Percentiles rank a stretch among this genome's conserved stretches.
Evolutionary conservation across 1,284 basidiomycete species (phyloP).

Genomic region (Apiotrichum sp.): DNA sequence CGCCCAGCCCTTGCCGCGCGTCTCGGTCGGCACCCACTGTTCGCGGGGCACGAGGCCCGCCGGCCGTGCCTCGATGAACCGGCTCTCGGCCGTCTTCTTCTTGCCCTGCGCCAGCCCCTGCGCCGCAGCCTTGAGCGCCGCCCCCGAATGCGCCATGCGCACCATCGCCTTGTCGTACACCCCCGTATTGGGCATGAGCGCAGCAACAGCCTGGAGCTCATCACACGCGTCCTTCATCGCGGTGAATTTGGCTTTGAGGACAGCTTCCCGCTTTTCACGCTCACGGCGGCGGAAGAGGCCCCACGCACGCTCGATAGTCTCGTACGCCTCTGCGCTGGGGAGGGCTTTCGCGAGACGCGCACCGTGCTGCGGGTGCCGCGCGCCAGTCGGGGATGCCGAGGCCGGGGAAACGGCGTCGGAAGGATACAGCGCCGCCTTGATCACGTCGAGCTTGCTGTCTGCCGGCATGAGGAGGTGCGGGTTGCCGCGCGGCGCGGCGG

Average conservation of each 20-base stretch:
- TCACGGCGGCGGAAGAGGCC: slow-evolving; percentile 68
- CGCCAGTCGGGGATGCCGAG: slow-evolving; percentile 61
- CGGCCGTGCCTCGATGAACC: slow-evolving; percentile 66
- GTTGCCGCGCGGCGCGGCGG: too few relatives aligned
- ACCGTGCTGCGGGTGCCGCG: slow-evolving; percentile 69
- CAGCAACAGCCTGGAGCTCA: slow-evolving; percentile 54
- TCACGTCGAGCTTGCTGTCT: slow-evolving; percentile 64
- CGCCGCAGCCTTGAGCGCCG: slow-evolving; percentile 9
- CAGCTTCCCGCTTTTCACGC: slow-evolving; percentile 61
- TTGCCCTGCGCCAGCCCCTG: slow-evolving; percentile 50
- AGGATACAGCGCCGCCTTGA: slow-evolving; percentile 74
- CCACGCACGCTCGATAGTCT: slow-evolving; percentile 91
- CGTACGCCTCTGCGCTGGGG: slow-evolving; percentile 78
- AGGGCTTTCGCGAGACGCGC: slow-evolving; percentile 68
- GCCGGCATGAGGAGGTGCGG: slow-evolving; percentile 8
- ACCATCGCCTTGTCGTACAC: slow-evolving; percentile 70
- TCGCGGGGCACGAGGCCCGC: slow-evolving; percentile 70
- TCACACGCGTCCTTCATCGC: slow-evolving; percentile 75
- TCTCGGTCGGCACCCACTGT: slow-evolving; percentile 45
- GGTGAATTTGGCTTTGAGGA: slow-evolving; percentile 64
- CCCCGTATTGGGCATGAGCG: slow-evolving; percentile 6
- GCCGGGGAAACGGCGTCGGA: slow-evolving; percentile 52
- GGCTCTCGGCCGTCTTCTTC: slow-evolving; percentile 58
- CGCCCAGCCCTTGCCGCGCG: slow-evolving; percentile 42
- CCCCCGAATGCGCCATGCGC: slow-evolving; percentile 52